Evolutionary conservation across 73 alveolate species (phyloP).

Genomic region (Effrenium voratum): DNA sequence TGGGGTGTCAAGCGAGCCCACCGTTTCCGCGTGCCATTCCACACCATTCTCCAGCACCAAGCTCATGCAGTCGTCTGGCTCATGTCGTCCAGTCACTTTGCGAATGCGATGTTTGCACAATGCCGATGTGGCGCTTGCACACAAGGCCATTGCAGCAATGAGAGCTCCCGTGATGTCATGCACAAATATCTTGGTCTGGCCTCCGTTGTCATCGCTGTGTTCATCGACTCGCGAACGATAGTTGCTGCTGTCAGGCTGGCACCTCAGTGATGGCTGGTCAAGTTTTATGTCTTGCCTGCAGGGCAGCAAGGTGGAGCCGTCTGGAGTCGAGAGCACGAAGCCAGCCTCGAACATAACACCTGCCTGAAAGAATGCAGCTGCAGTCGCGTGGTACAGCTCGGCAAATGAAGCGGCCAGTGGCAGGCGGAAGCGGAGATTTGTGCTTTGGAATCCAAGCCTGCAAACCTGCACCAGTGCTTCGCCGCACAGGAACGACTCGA

Average conservation of each 20-base stretch:
- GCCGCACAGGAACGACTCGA: not conserved
- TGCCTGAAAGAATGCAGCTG: not conserved
- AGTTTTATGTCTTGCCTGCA: not conserved
- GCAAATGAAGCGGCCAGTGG: not conserved
- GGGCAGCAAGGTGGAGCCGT: not conserved
- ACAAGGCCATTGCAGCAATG: not conserved
- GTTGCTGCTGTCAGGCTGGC: not conserved
- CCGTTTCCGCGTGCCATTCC: not conserved
- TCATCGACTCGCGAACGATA: not conserved
- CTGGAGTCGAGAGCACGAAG: not conserved
- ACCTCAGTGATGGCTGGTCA: not conserved
- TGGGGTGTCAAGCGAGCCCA: not conserved
- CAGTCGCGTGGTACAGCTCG: slow-evolving; percentile 10
- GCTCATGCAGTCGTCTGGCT: slow-evolving; percentile 8
- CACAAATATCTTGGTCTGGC: not conserved
- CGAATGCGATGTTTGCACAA: not conserved
- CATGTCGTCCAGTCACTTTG: not conserved
- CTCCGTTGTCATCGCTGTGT: not conserved
- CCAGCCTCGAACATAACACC: not conserved
- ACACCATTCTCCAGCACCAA: not conserved
- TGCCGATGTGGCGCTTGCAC: not conserved
- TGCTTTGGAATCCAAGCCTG: not conserved
- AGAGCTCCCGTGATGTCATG: not conserved
- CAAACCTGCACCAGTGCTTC: not conserved
- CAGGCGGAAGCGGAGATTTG: not conserved